Base-by-base conservation (phyloP, 805 yeast genomes). In the Grigorovia jiainica region DNA sequence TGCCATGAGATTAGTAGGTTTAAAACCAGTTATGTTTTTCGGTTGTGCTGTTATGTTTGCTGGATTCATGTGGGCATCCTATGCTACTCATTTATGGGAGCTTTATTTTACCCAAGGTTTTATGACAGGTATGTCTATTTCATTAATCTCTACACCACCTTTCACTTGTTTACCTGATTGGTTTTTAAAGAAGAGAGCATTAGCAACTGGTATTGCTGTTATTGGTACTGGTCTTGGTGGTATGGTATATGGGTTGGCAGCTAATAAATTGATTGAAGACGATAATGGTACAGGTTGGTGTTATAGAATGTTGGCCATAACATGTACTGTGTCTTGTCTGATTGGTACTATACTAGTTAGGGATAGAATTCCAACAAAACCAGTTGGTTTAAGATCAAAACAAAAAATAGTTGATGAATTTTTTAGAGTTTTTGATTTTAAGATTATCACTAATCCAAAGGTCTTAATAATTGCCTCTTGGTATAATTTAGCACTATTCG, bases 21-120 rank as follows among this genome's bases (percentile, higher is more conserved):
- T 73, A 42, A 70, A 67, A 50, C 41, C 53, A 4, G 66, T 77
- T 2, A 67, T 76, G 63, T 40, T 61, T 0, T 33, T 75, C 6
- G 90, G 87, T 1, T 60, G 68, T n/a, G 49, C 60, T 2, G 33
- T 72, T 7, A 78, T 79, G 53, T 73, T 78, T 45, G 66, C 69
- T 0, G 82, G 78, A 0, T 67, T 73, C 32, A 45, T 82, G 41
- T 51, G 82, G 49, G 87, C 89, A 1, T 73, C 82, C 5, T 79
- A 70, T 52, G 60, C 82, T 1, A 71, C 67, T 2, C 64, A 68
- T 29, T 53, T 77, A n/a, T 82, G 87, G 87, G 79, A 83, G 46
- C 53, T 83, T 10, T 79, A 71, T 50, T 57, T 79, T 30, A 74
- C 86, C 6, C 89, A 82, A 58, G 89, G 90, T 25, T 64, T 79